Evolutionary conservation across 2,329 filamentous ascomycete genomes (phyloP), one percentile per base, ranked within the genome.

Genomic region (Penicillium sp.): DNA sequence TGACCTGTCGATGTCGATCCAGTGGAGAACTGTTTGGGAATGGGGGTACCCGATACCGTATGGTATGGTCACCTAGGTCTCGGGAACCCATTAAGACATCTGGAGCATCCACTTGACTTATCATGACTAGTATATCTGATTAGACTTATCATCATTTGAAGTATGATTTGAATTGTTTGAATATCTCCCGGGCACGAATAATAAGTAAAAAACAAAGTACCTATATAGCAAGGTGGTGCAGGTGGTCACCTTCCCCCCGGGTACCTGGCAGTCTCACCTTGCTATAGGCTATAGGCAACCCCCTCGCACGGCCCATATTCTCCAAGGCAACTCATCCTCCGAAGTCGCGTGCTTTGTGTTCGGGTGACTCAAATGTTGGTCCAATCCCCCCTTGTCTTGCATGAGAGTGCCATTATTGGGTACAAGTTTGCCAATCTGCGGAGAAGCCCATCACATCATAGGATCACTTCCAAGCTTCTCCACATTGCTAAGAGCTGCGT

Each of bases 261-360:
- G 62, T 65, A 62, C 62, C 62, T 63, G 62, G 58, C 61, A 65
- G 54, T 55, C 17, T 53, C 33, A 45, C 17, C 45, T 25, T 49
- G 9, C 21, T 12, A 35, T 49, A 37, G 46, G 31, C 21, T 19
- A 37, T 47, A 52, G 41, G 41, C 40, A 53, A 46, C 23, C 29
- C 19, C 43, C 50, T 58, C 51, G 56, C 56, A 55, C 52, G 53
- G 38, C 49, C 50, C 37, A 48, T 31, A 48, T 57, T 23, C n/a
- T 56, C 54, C 60, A 60, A 64, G 62, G 62, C 61, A 63, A 58
- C 56, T 63, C 48, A 38, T 46, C 51, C 54, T 63, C 62, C 58
- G 59, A 62, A 59, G 63, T 67, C 64, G 64, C 63, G 64, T 67
- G 64, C 63, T 61, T 50, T 59, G 33, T 50, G 53, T 51, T 54